Conservation (phyloP, 306 rosid genomes). For the Casuarina equisetifolia region DNA sequence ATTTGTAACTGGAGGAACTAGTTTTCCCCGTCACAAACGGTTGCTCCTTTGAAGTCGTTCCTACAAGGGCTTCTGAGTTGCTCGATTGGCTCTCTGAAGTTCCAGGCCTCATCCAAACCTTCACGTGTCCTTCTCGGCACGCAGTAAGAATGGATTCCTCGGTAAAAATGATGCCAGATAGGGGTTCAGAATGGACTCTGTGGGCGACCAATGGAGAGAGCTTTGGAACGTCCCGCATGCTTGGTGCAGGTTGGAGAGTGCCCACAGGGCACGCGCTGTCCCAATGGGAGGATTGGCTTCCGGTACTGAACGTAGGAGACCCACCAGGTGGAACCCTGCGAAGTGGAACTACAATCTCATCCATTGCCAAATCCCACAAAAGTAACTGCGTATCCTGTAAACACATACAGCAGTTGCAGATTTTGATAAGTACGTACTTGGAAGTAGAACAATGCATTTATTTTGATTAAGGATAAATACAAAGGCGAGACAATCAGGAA, state of each 20-base stretch:
- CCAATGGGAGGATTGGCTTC: conserved; percentile 97
- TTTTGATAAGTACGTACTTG: background rate
- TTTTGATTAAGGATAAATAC: background rate
- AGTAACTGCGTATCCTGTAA: conserved; percentile 91
- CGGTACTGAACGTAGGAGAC: conserved; percentile 86
- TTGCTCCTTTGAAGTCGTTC: conserved; percentile 63
- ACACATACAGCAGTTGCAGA: background rate
- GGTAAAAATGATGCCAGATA: conserved; percentile 82
- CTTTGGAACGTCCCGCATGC: conserved; percentile 88
- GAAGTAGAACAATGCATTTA: conserved; percentile 14
- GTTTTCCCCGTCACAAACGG: conserved; percentile 51
- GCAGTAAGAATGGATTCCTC: conserved; percentile 82
- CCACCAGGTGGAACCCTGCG: conserved; percentile 87
- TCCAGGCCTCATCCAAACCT: conserved; percentile 83
- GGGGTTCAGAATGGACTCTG: conserved; percentile 87
- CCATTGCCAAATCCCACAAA: conserved; percentile 88
- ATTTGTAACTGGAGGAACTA: conserved; percentile 50
- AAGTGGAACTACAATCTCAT: conserved; percentile 84
- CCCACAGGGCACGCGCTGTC: conserved; percentile 73
- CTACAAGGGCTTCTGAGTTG: conserved; percentile 46
- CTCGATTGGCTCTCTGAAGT: conserved; percentile 56
- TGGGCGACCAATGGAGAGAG: conserved; percentile 83
- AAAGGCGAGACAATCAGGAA: background rate
- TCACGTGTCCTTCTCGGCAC: conserved; percentile 92
- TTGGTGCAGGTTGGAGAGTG: conserved; percentile 89